Conservation (phyloP, 1,284 basidiomycete species). For the Microbotryum saponariae region DNA sequence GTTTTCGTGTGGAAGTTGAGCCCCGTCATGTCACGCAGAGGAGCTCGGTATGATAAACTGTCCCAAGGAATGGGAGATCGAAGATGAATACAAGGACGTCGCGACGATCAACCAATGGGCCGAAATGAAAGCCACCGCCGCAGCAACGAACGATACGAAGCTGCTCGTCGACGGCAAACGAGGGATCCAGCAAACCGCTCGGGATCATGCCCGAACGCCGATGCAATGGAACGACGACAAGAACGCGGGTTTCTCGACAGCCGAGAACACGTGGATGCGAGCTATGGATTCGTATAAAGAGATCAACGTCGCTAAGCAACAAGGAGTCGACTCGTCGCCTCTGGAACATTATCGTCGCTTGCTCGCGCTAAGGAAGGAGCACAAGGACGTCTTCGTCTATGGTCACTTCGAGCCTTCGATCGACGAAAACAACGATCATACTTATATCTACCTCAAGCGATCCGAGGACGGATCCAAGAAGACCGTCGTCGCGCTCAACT, state of each 20-base stretch:
- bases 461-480: constrained; percentile 16
- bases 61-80: constrained; percentile 56
- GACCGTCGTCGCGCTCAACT: constrained; percentile 51
- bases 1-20: too few species aligned
- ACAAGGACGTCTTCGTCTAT: constrained; percentile 43
- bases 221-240: constrained; percentile 55
- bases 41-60: constrained; percentile 65
- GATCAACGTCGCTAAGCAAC: constrained; percentile 57
- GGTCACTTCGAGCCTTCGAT: constrained; percentile 52
- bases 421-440: constrained; percentile 46
- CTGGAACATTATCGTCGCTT: constrained; percentile 55
- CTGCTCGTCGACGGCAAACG: constrained; percentile 53
- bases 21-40: constrained; percentile 36
- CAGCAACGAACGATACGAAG: constrained; percentile 46
- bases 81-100: constrained; percentile 53
- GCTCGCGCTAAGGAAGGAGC: constrained; percentile 51
- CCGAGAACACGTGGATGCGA: constrained; percentile 62
- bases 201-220: constrained; percentile 63
- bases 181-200: constrained; percentile 54
- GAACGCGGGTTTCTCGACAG: constrained; percentile 59
- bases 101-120: constrained; percentile 36
- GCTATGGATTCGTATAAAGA: constrained; percentile 58
- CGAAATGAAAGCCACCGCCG: constrained; percentile 41
- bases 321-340: constrained; percentile 46
- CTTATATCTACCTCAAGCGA: constrained; percentile 53